These are phyloP conservation scores for Clitopilus hobsonii DNA, from an alignment of 768 basidiomycete genomes.

Conservation along the genomic window DNA sequence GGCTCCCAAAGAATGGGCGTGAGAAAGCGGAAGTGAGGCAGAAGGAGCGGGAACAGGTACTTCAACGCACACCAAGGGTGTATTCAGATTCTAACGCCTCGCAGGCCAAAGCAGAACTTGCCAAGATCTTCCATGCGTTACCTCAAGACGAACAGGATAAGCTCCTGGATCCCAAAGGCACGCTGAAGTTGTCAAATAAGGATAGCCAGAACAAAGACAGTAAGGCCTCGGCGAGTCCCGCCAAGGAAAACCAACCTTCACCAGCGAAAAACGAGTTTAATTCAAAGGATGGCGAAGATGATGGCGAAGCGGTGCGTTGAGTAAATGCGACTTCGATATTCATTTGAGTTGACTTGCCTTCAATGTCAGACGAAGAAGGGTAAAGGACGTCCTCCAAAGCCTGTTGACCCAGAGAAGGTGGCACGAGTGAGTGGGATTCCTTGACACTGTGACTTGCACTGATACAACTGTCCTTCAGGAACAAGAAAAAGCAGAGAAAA, in stretches of 20 bases:
- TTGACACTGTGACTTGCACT: neutral
- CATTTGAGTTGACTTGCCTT: too few relatives aligned
- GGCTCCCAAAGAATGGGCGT: constrained; percentile 62
- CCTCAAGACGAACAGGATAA: constrained; percentile 50
- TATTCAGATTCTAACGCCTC: constrained; percentile 2
- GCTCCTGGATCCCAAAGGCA: constrained; percentile 50
- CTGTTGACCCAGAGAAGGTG: constrained; percentile 50
- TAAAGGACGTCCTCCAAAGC: constrained; percentile 28
- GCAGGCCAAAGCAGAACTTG: constrained; percentile 59
- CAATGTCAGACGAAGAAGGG: constrained; percentile 13
- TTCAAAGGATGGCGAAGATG: neutral
- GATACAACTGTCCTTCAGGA: constrained; percentile 38
- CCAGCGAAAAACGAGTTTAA: neutral
- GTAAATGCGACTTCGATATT: too few relatives aligned
- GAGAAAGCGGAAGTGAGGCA: constrained; percentile 60
- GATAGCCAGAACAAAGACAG: constrained; percentile 15
- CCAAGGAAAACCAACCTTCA: neutral
- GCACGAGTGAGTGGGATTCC: constrained; percentile 40
- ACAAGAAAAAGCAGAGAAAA: constrained; percentile 65
- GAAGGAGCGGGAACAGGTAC: constrained; percentile 62
- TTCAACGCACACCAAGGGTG: constrained; percentile 10
- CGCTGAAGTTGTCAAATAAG: constrained; percentile 28
- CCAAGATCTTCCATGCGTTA: constrained; percentile 49
- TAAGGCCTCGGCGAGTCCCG: neutral
- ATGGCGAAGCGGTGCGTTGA: neutral